Percentiles rank a stretch among this genome's conserved stretches.
Evolutionary conservation across 352 stramenopile species (phyloP).

Genomic region (Pythium apleroticum): DNA sequence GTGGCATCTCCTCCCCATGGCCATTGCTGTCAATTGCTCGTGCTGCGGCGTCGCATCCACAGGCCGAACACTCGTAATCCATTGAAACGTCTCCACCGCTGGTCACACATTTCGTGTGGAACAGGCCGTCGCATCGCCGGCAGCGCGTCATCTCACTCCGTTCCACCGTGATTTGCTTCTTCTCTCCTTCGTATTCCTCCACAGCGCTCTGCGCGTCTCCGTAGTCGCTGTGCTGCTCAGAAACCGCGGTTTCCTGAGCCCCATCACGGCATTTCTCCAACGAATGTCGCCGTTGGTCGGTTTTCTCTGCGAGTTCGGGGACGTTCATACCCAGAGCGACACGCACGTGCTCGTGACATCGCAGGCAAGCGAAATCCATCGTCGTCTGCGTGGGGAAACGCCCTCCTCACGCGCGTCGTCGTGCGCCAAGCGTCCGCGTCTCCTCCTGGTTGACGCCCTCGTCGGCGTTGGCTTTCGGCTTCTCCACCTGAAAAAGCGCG

Average conservation of each 20-base stretch:
- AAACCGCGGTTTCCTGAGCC: not conserved
- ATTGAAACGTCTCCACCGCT: not conserved
- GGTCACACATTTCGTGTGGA: conserved; percentile 21
- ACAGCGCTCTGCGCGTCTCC: not conserved
- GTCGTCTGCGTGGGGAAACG: conserved; percentile 17
- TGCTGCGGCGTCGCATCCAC: not conserved
- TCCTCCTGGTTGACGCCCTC: conserved; percentile 7
- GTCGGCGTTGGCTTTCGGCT: conserved; percentile 13
- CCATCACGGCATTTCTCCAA: not conserved
- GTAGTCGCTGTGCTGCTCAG: not conserved
- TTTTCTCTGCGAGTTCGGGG: conserved; percentile 8
- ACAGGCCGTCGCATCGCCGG: conserved; percentile 26
- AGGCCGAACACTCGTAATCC: conserved; percentile 19
- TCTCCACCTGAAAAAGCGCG: conserved; percentile 7
- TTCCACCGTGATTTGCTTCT: not conserved
- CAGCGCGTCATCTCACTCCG: conserved; percentile 18
- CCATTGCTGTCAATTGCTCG: not conserved
- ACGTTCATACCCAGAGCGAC: conserved; percentile 21
- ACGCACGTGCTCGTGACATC: conserved; percentile 27
- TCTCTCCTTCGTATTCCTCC: not conserved
- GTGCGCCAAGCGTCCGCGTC: conserved; percentile 18
- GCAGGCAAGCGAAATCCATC: conserved; percentile 33
- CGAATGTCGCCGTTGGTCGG: not conserved
- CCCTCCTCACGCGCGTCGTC: conserved; percentile 14
- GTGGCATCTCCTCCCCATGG: conserved; percentile 5